Base-by-base conservation (phyloP, 23 red algal species). In the Gracilaria vermiculophylla region DNA sequence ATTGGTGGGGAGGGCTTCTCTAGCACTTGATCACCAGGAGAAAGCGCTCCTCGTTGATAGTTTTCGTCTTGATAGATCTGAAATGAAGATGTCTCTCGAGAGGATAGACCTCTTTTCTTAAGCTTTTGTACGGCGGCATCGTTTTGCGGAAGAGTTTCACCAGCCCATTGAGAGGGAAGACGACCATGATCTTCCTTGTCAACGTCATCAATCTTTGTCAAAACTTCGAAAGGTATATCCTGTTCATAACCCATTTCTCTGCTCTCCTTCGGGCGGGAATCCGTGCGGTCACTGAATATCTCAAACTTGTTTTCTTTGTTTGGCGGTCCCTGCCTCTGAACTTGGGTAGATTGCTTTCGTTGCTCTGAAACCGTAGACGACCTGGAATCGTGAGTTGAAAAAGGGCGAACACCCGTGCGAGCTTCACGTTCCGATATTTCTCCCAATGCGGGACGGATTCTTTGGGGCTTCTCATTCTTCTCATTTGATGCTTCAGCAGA, bases 121-220 rank as follows among this genome's bases (percentile, higher is more conserved):
- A 73, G 40, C 67, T 73, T 73, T 73, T 73, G 7, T 28, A 73
- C 67, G 0, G 42, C 67, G 28, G 67, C 37, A 2, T 73, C 27
- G 43, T 81, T 91, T 41, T 91, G 87, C 11, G 58, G 74, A 20
- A 91, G 32, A 31, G 73, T 91, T 19, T 80, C 57, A 16, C 87
- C 87, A 62, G 87, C 87, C 87, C 74, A 81, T 57, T 91, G 62
- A 27, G 76, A 57, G 15, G 87, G 87, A 52, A 91, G 74, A 12
- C 52, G 20, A 55, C 87, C 87, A 33, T 27, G 51, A 28, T 91
- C 71, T 81, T 91, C 87, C 31, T 91, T 91, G 12, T 17, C 28
- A 35, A 91, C 87, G 17, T 80, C 75, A 27, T 80, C 73, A 19
- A 33, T 42, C 31, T 66, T 76, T 17, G 36, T 53, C 27, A 88